Evolutionary conservation across 805 yeast genomes (phyloP), one percentile per base, ranked within the genome.

Genomic region (Tetrapisispora arboricola): DNA sequence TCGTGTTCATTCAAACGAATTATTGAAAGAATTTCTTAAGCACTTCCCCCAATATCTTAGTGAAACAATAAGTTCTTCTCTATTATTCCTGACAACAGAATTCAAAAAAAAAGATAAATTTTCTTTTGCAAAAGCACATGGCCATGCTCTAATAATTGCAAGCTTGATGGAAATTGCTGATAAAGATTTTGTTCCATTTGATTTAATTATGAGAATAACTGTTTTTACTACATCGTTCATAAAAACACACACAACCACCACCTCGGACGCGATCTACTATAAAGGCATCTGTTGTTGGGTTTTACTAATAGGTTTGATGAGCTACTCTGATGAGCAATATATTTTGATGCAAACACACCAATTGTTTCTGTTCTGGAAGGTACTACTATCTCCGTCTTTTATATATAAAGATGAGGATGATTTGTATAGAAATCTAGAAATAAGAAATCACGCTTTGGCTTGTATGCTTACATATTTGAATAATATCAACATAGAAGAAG

Each of bases 281-380:
- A 56, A 68, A 49, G 53, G 65, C 29, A 38, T 72, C 36, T 56
- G 72, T 32, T 60, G 84, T 31, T 83, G 92, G 90, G 68, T 74
- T 13, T 51, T 80, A 19, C 51, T 83, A 18, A 65, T 70, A 44
- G 90, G 90, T 2, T 57, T 81, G 4, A 73, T 82, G 68, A 72
- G 77, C 38, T 72, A 75, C 50, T 52, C 61, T 0, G 82, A 80
- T 28, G 69, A 70, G 13, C 61, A 66, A 19, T 72, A 75, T 42
- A 63, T 83, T 28, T 64, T 68, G 38, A 65, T 75, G 42, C 80
- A 79, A 47, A 61, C 71, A 12, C 69, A 77, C 3, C 85, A 79
- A 48, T 65, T 83, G 38, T 58, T 82, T 35, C 57, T 67, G 9
- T 64, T 81, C 42, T 83, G 88, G 88, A 77, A 77, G 45, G 69